Percentiles rank a stretch among this genome's conserved stretches.
Conservation (phyloP, 2,329 filamentous ascomycete species). For the Xylariales sp. region DNA sequence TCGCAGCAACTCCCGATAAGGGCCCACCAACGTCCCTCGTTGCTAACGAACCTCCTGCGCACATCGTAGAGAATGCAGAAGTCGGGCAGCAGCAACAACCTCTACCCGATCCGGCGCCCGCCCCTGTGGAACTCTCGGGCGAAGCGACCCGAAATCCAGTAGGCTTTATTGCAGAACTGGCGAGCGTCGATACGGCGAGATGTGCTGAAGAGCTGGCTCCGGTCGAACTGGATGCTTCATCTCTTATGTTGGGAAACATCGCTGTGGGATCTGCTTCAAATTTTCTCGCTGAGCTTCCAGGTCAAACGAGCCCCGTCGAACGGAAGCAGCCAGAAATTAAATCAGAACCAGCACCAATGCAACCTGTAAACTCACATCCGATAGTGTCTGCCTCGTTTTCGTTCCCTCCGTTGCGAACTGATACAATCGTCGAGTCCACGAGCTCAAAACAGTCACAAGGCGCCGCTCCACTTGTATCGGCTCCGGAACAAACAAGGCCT, state of each 20-base stretch:
- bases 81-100: too few relatives aligned
- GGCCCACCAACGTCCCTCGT: background rate
- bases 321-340: conserved; percentile 9
- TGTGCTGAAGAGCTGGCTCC: conserved; percentile 27
- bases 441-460: background rate
- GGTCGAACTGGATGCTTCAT: conserved; percentile 23
- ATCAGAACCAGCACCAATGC: conserved; percentile 2
- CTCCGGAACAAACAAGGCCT: too few relatives aligned
- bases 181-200: conserved; percentile 20
- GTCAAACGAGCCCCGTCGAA: conserved; percentile 13
- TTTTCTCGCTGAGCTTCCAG: conserved; percentile 17
- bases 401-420: conserved; percentile 15
- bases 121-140: background rate
- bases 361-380: conserved; percentile 17
- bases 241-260: conserved; percentile 8
- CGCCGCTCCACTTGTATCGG: too few relatives aligned
- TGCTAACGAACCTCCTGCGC: too few relatives aligned
- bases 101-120: background rate
- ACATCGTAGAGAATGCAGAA: too few relatives aligned
- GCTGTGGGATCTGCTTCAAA: conserved; percentile 11
- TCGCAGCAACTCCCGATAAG: background rate
- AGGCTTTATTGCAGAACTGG: conserved; percentile 23
- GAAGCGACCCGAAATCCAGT: conserved; percentile 10
- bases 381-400: conserved; percentile 24
- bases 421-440: background rate